These are phyloP conservation scores for Tetrahymena thermophila DNA, from an alignment of 73 alveolate genomes.

Conservation along the genomic window DNA sequence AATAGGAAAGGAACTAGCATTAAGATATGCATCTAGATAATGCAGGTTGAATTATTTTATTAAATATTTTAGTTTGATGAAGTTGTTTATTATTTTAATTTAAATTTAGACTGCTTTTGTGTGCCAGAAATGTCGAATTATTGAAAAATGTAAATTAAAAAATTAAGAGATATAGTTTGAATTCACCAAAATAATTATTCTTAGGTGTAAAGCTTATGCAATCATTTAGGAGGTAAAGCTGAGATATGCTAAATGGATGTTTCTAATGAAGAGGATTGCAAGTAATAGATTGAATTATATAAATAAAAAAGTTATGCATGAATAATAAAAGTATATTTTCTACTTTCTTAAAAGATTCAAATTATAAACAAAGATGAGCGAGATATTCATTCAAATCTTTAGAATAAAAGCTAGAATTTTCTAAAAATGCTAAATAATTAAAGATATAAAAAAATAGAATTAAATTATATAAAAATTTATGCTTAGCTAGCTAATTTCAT, in stretches of 20 bases:
- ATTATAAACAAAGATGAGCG: not conserved
- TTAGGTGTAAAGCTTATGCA: not conserved
- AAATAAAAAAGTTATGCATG: too few species aligned
- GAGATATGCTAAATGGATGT: constrained; percentile 33
- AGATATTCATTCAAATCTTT: too few species aligned
- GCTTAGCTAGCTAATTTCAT: too few species aligned
- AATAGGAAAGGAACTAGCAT: constrained; percentile 68
- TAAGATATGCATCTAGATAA: constrained; percentile 59
- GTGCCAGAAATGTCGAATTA: constrained; percentile 46
- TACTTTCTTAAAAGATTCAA: not conserved
- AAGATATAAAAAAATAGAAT: not conserved
- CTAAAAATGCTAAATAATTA: not conserved
- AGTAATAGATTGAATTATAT: not conserved
- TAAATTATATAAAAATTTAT: not conserved
- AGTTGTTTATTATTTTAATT: not conserved
- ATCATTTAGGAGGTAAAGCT: constrained; percentile 28
- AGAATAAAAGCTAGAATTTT: not conserved
- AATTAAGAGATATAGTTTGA: not conserved
- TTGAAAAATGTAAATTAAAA: constrained; percentile 23
- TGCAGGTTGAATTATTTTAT: constrained; percentile 3
- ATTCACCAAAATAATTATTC: not conserved
- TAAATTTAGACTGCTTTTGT: constrained; percentile 36
- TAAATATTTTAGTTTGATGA: not conserved
- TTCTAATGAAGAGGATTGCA: constrained; percentile 51
- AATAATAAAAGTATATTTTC: not conserved